Percentiles rank a stretch among this genome's conserved stretches.
Evolutionary conservation across 768 basidiomycete genomes (phyloP).

Genomic region (Boletus tomentosulus): DNA sequence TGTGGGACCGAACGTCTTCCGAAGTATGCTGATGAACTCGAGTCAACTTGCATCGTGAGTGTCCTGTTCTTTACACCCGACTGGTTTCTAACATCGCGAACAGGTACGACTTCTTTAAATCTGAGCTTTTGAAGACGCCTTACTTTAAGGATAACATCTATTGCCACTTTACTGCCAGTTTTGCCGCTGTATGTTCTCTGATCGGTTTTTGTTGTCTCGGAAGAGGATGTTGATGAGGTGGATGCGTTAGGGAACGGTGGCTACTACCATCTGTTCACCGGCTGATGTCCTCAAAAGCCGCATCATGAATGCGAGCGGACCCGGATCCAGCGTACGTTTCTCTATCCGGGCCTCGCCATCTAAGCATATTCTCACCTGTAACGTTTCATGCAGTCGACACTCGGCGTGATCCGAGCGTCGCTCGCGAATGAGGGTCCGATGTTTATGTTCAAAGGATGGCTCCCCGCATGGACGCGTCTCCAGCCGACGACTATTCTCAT

Average conservation of each 20-base stretch:
- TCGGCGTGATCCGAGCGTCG: slow-evolving; percentile 64
- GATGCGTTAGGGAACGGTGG: slow-evolving; percentile 68
- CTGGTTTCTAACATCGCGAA: not conserved
- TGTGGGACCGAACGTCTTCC: slow-evolving; percentile 79
- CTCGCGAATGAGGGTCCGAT: slow-evolving; percentile 72
- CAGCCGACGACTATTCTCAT: slow-evolving; percentile 88
- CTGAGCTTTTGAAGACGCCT: slow-evolving; percentile 64
- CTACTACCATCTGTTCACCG: slow-evolving; percentile 85
- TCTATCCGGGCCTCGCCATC: not conserved
- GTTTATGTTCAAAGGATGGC: slow-evolving; percentile 94
- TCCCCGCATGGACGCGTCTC: slow-evolving; percentile 81
- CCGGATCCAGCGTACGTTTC: slow-evolving; percentile 63
- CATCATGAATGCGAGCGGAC: slow-evolving; percentile 86
- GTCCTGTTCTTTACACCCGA: not conserved
- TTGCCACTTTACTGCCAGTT: slow-evolving; percentile 82
- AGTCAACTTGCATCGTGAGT: slow-evolving; percentile 86
- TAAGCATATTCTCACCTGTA: not conserved
- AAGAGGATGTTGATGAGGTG: not conserved
- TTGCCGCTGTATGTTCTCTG: slow-evolving; percentile 62
- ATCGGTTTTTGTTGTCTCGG: no score
- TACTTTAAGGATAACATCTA: slow-evolving; percentile 80
- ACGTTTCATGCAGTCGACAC: slow-evolving; percentile 49
- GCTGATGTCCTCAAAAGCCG: slow-evolving; percentile 87
- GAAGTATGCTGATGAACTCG: slow-evolving; percentile 87
- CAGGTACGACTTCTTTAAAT: slow-evolving; percentile 91